phyloP scores from a whole-genome alignment of 177 flowering plant genomes.

The Tripterygium wilfordii region DNA sequence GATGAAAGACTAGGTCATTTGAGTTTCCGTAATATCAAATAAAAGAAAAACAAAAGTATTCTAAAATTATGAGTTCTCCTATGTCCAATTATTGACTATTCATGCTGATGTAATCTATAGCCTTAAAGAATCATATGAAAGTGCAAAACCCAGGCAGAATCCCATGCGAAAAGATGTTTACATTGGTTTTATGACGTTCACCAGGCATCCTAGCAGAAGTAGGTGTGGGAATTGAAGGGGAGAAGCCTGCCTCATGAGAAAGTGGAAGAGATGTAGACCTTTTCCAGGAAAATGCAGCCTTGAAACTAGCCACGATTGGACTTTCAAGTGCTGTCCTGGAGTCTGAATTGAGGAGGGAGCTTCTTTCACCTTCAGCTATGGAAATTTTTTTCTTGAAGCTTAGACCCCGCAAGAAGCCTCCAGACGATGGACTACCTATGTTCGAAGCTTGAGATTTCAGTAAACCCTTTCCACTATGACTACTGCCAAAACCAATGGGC shows the following conservation, averaged over 20 bases:
- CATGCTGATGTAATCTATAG: no score
- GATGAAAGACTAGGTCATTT: no score
- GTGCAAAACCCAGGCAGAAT: conserved; percentile 2
- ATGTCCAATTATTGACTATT: no score
- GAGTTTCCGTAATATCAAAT: no score
- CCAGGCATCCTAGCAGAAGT: conserved; percentile 29
- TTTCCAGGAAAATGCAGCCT: conserved; percentile 39
- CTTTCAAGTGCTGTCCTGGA: conserved; percentile 31
- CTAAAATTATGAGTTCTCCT: no score
- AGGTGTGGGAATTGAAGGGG: conserved; percentile 48
- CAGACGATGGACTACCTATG: conserved; percentile 37
- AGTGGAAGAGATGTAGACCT: conserved; percentile 81
- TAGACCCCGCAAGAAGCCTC: conserved; percentile 47
- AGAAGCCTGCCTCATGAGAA: conserved; percentile 45
- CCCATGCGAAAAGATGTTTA: conserved; percentile 15
- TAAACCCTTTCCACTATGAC: conserved; percentile 36
- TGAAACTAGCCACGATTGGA: conserved; percentile 30
- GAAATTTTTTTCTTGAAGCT: conserved; percentile 56
- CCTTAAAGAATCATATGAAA: no score
- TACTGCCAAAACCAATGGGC: conserved; percentile 30
- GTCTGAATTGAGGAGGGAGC: conserved; percentile 53
- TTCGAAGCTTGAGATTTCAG: conserved; percentile 41
- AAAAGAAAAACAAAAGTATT: no score
- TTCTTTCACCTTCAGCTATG: conserved; percentile 47
- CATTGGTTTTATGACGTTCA: conserved; percentile 37